Percentiles rank a stretch among this genome's conserved stretches.
These are phyloP conservation scores for Boletus vermiculosoides DNA, from an alignment of 768 basidiomycete species.

Conservation along the genomic window DNA sequence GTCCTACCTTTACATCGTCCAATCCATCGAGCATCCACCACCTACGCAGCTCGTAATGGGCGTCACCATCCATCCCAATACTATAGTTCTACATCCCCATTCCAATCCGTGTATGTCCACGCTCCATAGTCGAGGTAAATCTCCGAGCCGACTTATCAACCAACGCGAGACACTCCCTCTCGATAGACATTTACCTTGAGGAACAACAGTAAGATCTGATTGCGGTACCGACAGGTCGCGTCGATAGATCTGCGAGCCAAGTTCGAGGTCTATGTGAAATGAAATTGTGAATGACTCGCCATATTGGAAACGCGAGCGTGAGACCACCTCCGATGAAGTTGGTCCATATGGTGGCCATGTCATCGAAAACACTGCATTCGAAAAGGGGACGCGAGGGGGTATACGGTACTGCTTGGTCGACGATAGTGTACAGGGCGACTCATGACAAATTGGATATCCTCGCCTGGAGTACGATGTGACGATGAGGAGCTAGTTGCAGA, in stretches of 20 bases:
- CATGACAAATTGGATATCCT: background rate
- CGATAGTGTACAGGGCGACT: background rate
- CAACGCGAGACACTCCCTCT: background rate
- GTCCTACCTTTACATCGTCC: background rate
- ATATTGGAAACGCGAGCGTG: background rate
- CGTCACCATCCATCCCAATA: background rate
- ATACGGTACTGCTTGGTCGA: background rate
- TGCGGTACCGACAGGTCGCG: no score
- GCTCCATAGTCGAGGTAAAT: background rate
- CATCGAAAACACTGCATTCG: background rate
- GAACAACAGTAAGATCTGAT: background rate
- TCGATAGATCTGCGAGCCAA: background rate
- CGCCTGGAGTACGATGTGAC: background rate
- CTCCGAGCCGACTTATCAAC: no score
- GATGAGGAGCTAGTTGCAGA: background rate
- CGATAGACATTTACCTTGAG: background rate
- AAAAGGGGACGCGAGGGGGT: background rate
- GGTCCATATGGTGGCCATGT: background rate
- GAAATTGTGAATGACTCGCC: background rate
- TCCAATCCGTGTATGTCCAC: no score
- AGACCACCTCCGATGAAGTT: background rate
- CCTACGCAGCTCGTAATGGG: background rate
- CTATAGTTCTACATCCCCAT: background rate
- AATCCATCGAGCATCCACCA: background rate
- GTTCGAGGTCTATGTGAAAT: background rate